Evolutionary conservation across 148 eudicot genomes (phyloP).

Genomic region (Vaccinium myrtillus): DNA sequence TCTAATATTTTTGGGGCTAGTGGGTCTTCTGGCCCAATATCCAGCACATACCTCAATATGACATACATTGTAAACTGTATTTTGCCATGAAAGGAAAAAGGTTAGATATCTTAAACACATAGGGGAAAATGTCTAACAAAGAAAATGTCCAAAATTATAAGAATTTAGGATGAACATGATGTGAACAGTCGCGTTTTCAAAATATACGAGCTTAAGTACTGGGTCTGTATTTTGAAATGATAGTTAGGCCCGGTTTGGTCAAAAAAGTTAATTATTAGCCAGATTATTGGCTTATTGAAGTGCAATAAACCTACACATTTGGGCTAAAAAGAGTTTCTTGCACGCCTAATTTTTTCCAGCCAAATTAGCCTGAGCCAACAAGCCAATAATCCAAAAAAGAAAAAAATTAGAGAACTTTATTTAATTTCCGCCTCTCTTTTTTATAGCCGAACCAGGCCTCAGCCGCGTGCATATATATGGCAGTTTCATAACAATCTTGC

Average conservation of each 20-base stretch:
- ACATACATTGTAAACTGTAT: slow-evolving; percentile 24
- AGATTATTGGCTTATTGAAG: no score
- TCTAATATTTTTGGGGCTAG: slow-evolving; percentile 32
- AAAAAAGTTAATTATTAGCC: no score
- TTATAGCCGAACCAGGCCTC: background rate
- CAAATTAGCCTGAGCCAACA: no score
- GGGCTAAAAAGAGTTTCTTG: no score
- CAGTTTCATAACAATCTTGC: background rate
- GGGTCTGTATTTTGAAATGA: background rate
- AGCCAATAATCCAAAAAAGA: no score
- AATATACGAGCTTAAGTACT: background rate
- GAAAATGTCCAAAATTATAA: background rate
- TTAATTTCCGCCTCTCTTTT: no score
- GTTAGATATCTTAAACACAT: background rate
- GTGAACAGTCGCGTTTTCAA: background rate
- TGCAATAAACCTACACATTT: no score
- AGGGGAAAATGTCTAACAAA: background rate
- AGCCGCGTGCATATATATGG: background rate
- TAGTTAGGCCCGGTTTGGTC: no score
- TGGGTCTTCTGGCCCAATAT: slow-evolving; percentile 23
- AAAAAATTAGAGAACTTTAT: no score
- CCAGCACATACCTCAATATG: slow-evolving; percentile 25
- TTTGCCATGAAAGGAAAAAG: background rate
- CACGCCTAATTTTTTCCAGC: no score
- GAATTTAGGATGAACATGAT: background rate